phyloP scores from a whole-genome alignment of 768 basidiomycete genomes.

The Russula griseocarnosa region DNA sequence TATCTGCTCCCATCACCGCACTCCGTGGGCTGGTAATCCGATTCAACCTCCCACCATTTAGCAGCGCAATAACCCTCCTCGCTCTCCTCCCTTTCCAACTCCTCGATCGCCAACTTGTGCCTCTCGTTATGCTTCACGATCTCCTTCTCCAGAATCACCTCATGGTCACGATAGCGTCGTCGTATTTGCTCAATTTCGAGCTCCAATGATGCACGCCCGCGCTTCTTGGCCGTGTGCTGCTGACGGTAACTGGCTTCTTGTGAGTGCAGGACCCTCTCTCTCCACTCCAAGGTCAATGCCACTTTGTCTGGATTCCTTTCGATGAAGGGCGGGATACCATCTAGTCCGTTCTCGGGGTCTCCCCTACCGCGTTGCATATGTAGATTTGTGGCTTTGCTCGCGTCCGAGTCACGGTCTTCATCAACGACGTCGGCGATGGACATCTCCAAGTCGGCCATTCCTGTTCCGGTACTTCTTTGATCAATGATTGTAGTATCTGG shows the following conservation, averaged over 20 bases:
- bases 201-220: neutral
- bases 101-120: no score
- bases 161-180: neutral
- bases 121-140: neutral
- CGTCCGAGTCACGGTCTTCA: no score
- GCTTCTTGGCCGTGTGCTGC: neutral
- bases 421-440: neutral
- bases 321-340: no score
- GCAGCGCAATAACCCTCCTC: no score
- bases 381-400: no score
- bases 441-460: neutral
- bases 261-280: neutral
- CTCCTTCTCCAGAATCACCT: neutral
- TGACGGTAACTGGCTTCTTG: neutral
- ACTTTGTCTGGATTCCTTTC: neutral
- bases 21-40: no score
- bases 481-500: no score
- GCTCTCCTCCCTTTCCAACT: no score
- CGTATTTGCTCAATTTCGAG: neutral
- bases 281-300: neutral
- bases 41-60: no score
- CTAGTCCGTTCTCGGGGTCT: no score
- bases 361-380: no score
- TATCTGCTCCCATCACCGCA: no score
- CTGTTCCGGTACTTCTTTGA: neutral